Percentiles rank a stretch among this genome's conserved stretches.
These are phyloP conservation scores for Sugiyamaella grinbergsii DNA, from an alignment of 1,139 yeast species.

Conservation along the genomic window DNA sequence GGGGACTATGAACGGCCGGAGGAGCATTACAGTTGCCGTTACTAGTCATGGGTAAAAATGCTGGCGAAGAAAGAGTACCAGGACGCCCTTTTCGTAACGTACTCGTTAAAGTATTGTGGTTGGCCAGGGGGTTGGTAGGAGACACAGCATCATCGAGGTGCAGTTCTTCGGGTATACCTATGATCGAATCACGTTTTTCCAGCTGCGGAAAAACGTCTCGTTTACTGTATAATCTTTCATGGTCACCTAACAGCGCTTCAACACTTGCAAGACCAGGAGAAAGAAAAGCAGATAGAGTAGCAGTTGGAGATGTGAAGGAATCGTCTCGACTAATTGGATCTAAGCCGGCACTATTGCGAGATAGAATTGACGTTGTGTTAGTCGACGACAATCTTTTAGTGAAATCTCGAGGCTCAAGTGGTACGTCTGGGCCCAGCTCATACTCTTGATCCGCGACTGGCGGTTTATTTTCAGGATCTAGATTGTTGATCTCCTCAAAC, in stretches of 20 bases:
- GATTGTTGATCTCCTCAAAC: constrained; percentile 18
- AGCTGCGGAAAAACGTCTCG: constrained; percentile 8
- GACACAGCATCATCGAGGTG: constrained; percentile 12
- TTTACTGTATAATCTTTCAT: constrained; percentile 28
- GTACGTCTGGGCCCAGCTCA: not conserved
- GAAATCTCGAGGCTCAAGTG: not conserved
- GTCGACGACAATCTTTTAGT: constrained; percentile 3
- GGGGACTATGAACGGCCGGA: constrained; percentile 17
- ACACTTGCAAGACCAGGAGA: constrained; percentile 28
- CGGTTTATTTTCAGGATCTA: constrained; percentile 1
- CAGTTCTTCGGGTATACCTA: constrained; percentile 26
- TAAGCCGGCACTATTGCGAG: constrained; percentile 3
- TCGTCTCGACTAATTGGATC: constrained; percentile 10
- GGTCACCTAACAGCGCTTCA: constrained; percentile 29
- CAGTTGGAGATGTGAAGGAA: constrained; percentile 5
- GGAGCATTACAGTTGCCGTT: not conserved
- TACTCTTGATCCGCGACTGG: not conserved
- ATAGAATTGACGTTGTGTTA: not conserved
- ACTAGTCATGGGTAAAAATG: not conserved
- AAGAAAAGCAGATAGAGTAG: constrained; percentile 1
- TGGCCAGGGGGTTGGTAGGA: constrained; percentile 5
- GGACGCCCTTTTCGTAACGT: constrained; percentile 20
- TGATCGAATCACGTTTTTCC: constrained; percentile 23
- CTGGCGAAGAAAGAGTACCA: constrained; percentile 21
- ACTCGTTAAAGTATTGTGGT: not conserved